Percentiles rank a stretch among this genome's conserved stretches.
Evolutionary conservation across 495 filamentous ascomycete genomes (phyloP).

Genomic region (Aspergillus kassunensis): DNA sequence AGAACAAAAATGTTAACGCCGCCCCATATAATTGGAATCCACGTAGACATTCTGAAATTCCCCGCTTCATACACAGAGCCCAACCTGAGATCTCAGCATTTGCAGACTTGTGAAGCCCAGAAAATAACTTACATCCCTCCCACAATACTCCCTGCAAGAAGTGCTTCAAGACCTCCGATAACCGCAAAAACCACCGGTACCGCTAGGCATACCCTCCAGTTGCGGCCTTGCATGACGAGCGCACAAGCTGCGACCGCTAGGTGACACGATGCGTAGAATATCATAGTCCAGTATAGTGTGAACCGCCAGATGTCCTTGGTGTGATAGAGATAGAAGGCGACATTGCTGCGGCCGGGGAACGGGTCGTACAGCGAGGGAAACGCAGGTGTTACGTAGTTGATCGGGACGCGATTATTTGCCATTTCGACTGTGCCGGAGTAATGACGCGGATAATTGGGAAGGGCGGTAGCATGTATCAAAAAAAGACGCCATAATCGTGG

Average conservation of each 20-base stretch:
- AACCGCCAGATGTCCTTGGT: conserved; percentile 83
- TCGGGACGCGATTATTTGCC: conserved; percentile 51
- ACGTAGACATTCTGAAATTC: conserved; percentile 91
- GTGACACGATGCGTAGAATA: conserved; percentile 44
- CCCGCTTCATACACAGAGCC: conserved; percentile 85
- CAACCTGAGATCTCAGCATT: conserved; percentile 51
- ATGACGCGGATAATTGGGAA: conserved; percentile 7
- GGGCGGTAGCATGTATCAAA: not conserved
- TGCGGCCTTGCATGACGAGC: conserved; percentile 61
- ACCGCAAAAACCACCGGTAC: conserved; percentile 71
- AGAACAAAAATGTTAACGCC: conserved; percentile 84
- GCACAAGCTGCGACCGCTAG: conserved; percentile 63
- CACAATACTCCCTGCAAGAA: conserved; percentile 84
- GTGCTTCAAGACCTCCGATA: conserved; percentile 73
- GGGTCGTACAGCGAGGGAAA: conserved; percentile 92
- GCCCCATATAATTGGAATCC: conserved; percentile 96
- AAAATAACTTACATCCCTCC: conserved; percentile 71
- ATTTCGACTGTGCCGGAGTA: conserved; percentile 12
- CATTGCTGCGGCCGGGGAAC: conserved; percentile 46
- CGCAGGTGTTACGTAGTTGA: conserved; percentile 64
- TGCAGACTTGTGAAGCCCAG: not conserved
- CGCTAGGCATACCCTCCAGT: conserved; percentile 72
- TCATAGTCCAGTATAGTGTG: conserved; percentile 80
- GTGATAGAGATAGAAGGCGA: conserved; percentile 69
- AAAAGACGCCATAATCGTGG: conserved; percentile 14